Conservation (phyloP, 352 stramenopile species). For the Globisporangium yorkense region DNA sequence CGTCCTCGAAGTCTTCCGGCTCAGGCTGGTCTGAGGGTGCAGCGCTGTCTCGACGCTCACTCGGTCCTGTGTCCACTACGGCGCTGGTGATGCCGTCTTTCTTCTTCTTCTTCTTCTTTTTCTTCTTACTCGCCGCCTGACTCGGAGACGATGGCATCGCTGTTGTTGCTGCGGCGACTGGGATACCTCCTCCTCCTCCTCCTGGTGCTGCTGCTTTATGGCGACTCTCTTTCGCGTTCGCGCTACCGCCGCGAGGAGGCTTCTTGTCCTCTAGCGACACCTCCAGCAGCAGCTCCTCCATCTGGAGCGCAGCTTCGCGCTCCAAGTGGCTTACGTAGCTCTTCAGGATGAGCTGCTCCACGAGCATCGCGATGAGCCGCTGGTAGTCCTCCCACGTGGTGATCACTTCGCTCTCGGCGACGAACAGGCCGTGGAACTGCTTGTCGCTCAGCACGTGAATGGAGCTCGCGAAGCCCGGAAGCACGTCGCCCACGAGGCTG, state of each 20-base stretch:
- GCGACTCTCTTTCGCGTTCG: not conserved
- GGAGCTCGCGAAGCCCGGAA: slow-evolving; percentile 54
- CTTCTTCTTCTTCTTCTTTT: slow-evolving; percentile 39
- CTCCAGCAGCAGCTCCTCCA: slow-evolving; percentile 68
- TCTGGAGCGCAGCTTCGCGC: slow-evolving; percentile 59
- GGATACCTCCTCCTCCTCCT: not conserved
- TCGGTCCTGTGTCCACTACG: slow-evolving; percentile 1
- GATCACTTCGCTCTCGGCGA: slow-evolving; percentile 73
- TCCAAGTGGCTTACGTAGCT: slow-evolving; percentile 70
- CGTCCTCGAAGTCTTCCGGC: slow-evolving; percentile 11
- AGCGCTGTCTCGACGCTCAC: not conserved
- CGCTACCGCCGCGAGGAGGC: not conserved
- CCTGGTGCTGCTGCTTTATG: not conserved
- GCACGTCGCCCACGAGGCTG: slow-evolving; percentile 52
- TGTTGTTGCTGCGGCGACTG: not conserved
- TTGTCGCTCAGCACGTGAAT: slow-evolving; percentile 55
- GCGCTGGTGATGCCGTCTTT: slow-evolving; percentile 10
- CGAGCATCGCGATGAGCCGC: slow-evolving; percentile 76
- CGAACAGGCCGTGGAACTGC: slow-evolving; percentile 69
- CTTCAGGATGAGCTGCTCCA: slow-evolving; percentile 76
- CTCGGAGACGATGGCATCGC: not conserved
- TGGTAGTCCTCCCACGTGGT: slow-evolving; percentile 82
- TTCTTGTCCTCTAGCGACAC: slow-evolving; percentile 30
- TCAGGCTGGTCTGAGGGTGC: slow-evolving; percentile 7
- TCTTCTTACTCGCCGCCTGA: slow-evolving; percentile 24